A percentile compares a stretch with the other conserved stretches of the same genome.
These are phyloP conservation scores for Plasmodium gonderi DNA, from an alignment of 169 alveolate species.

Conservation along the genomic window DNA sequence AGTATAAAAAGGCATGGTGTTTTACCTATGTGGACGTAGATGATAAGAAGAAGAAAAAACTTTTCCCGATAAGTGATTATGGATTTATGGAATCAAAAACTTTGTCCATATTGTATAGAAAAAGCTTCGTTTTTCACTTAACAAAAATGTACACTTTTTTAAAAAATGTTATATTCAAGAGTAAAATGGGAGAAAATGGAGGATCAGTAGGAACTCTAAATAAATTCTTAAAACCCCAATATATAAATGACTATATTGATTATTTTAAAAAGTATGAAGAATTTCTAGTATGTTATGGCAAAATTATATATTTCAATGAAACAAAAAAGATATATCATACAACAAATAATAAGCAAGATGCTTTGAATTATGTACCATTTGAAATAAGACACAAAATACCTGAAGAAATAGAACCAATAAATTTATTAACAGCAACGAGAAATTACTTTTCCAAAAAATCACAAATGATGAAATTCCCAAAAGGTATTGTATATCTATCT, in stretches of 20 bases:
- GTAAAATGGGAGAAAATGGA: no score
- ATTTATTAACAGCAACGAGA: slow-evolving; percentile 52
- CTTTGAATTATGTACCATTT: slow-evolving; percentile 40
- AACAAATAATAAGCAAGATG: slow-evolving; percentile 21
- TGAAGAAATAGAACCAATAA: slow-evolving; percentile 54
- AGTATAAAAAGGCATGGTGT: slow-evolving; percentile 80
- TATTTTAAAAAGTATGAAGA: slow-evolving; percentile 66
- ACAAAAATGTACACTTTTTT: slow-evolving; percentile 49
- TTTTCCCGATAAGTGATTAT: slow-evolving; percentile 77
- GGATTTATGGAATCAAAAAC: slow-evolving; percentile 79
- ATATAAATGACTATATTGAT: slow-evolving; percentile 33
- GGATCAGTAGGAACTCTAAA: neutral
- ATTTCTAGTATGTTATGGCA: slow-evolving; percentile 70
- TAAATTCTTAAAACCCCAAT: neutral
- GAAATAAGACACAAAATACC: slow-evolving; percentile 26
- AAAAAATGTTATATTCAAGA: slow-evolving; percentile 17
- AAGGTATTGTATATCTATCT: slow-evolving; percentile 62
- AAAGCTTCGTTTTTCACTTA: slow-evolving; percentile 44
- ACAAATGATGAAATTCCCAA: slow-evolving; percentile 45
- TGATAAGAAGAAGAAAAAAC: slow-evolving; percentile 78
- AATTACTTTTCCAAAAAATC: slow-evolving; percentile 71
- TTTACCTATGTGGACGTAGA: slow-evolving; percentile 78
- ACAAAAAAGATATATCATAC: slow-evolving; percentile 20
- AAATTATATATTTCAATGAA: slow-evolving; percentile 61
- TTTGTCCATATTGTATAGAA: slow-evolving; percentile 73